These are phyloP conservation scores for Gypsophila paniculata DNA, from an alignment of 179 eudicot species.

Conservation along the genomic window DNA sequence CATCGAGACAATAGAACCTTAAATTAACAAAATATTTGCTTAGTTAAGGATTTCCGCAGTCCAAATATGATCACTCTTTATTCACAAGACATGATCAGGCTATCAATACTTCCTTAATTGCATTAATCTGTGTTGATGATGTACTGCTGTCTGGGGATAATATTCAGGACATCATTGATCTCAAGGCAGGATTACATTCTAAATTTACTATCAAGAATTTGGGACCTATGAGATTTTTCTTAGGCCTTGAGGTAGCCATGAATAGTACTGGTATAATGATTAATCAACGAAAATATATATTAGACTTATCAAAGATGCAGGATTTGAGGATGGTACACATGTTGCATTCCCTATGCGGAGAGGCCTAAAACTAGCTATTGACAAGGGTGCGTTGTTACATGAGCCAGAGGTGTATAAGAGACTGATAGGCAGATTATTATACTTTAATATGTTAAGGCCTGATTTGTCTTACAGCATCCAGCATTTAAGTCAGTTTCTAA, in stretches of 20 bases:
- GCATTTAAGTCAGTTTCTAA: neutral
- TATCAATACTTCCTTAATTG: too few species aligned
- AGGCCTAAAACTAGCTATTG: neutral
- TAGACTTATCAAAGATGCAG: too few species aligned
- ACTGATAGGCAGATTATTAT: neutral
- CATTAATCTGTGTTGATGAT: neutral
- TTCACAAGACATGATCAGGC: too few species aligned
- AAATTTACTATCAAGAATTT: neutral
- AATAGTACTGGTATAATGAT: too few species aligned
- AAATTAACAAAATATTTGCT: neutral
- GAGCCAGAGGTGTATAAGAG: neutral
- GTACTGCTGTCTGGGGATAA: neutral
- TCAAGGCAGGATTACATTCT: neutral
- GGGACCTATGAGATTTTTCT: too few species aligned
- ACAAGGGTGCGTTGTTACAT: neutral
- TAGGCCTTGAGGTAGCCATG: too few species aligned
- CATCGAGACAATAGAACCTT: too few species aligned
- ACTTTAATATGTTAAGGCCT: neutral
- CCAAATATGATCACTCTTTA: neutral
- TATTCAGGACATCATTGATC: neutral
- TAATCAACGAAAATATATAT: too few species aligned
- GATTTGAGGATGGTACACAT: too few species aligned
- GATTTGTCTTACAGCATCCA: neutral
- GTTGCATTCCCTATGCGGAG: too few species aligned
- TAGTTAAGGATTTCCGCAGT: neutral